A percentile compares a stretch with the other conserved stretches of the same genome.
These are phyloP conservation scores for Lophium mytilinum DNA, from an alignment of 495 filamentous ascomycete species.

Conservation along the genomic window DNA sequence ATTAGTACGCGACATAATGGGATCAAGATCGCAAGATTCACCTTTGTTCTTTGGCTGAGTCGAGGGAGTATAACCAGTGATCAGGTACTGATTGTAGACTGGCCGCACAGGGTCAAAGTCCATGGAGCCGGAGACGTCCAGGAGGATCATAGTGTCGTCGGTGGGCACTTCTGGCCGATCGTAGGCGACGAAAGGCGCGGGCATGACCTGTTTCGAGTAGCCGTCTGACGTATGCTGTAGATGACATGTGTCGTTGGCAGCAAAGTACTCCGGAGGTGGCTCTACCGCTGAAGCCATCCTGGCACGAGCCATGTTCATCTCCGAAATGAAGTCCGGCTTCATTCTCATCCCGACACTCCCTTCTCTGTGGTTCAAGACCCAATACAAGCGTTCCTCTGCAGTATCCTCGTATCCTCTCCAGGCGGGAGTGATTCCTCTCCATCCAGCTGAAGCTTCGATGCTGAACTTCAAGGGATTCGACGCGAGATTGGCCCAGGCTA, in stretches of 20 bases:
- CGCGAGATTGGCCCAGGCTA: constrained; percentile 35
- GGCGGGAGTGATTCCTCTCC: constrained; percentile 41
- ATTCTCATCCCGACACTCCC: constrained; percentile 27
- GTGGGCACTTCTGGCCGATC: constrained; percentile 32
- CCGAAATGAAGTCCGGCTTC: constrained; percentile 41
- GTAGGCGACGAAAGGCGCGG: constrained; percentile 31
- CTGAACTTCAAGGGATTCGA: constrained; percentile 42
- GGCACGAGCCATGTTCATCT: constrained; percentile 35
- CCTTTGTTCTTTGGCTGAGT: constrained; percentile 43
- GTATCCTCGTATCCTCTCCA: constrained; percentile 44
- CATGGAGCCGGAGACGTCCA: constrained; percentile 43
- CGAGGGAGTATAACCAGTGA: constrained; percentile 33
- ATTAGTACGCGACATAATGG: not conserved
- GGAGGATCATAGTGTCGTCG: constrained; percentile 42
- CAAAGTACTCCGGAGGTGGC: constrained; percentile 35
- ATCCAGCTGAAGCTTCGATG: constrained; percentile 39
- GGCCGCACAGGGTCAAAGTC: constrained; percentile 38
- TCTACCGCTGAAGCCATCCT: constrained; percentile 39
- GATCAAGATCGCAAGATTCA: constrained; percentile 6
- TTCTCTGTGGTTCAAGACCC: constrained; percentile 41
- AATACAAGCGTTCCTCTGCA: constrained; percentile 43
- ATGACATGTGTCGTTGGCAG: constrained; percentile 37
- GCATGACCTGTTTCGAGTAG: constrained; percentile 42
- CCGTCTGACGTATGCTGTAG: constrained; percentile 34
- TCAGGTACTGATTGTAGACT: constrained; percentile 38